Base-by-base conservation (phyloP, 2,329 filamentous ascomycete genomes). In the Calonectria pteridis region DNA sequence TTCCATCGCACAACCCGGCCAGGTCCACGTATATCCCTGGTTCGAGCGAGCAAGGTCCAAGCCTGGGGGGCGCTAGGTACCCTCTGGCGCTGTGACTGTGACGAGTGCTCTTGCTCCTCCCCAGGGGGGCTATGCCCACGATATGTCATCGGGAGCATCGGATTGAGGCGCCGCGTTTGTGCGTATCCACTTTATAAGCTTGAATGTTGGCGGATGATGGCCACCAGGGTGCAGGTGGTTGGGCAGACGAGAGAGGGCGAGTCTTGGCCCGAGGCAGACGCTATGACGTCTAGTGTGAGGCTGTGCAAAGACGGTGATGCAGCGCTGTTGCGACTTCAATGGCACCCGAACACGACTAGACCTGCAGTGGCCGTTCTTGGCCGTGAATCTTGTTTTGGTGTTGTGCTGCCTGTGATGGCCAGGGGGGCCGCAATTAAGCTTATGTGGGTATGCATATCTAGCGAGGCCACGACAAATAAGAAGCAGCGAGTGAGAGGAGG, bases 111-210 rank as follows among this genome's bases (percentile, higher is more conserved):
- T 46, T 13, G 3, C 9, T 18, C 18, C 18, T 43, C 6, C 23
- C 55, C 28, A 62, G 55, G 33, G 55, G 33, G 55, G 55, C 55
- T 62, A 29, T 62, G 55, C n/a, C n/a, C 18, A 23, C 55, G 26
- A 33, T 18, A 62, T 62, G 55, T 62, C 55, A 62, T 23, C 55
- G 55, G 55, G 55, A 40, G 14, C 33, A 40, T 40, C 55, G 55
- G 55, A 62, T 62, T 62, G 55, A 26, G 26, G 13, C 33, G 31
- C 16, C 55, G 37, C 14, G n/a, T 37, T 40, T 6, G 20, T 28
- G 18, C 26, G 55, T 46, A 28, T 62, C 55, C 55, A 62, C 55
- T 62, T 62, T 62, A 62, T 62, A 62, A 62, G 55, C 55, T 62
- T 62, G 55, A 62, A 40, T 62, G 23, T 26, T 62, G 33, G 28